phyloP scores from a whole-genome alignment of 1,284 basidiomycete species.

The Irpex sp. region DNA sequence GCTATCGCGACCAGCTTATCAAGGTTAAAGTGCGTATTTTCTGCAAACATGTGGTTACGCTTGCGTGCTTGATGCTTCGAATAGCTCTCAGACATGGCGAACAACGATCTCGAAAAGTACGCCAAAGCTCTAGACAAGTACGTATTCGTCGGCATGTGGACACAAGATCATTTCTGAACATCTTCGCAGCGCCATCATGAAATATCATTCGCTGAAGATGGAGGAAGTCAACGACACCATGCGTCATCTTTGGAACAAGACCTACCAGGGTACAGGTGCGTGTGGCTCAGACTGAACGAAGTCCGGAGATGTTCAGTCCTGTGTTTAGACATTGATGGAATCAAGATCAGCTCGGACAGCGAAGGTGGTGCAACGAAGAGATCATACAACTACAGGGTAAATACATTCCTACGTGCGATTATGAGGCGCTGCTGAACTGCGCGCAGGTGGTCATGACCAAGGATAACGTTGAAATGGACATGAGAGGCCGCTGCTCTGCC shows the following conservation, averaged over 20 bases:
- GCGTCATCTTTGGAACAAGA: constrained; percentile 96
- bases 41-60: not conserved
- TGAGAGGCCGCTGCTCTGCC: constrained; percentile 97
- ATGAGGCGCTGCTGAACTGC: constrained; percentile 16
- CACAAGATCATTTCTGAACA: not conserved
- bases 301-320: constrained; percentile 45
- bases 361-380: constrained; percentile 84
- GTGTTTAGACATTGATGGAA: constrained; percentile 74
- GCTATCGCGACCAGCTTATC: constrained; percentile 88
- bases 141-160: constrained; percentile 24
- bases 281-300: not conserved
- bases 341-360: constrained; percentile 91
- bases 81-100: constrained; percentile 92
- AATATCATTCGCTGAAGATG: constrained; percentile 99
- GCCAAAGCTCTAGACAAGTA: constrained; percentile 94
- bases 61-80: constrained; percentile 5
- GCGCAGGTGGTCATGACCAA: constrained; percentile 94
- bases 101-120: constrained; percentile 95
- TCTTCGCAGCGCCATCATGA: constrained; percentile 85
- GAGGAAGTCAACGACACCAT: constrained; percentile 98
- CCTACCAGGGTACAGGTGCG: constrained; percentile 95
- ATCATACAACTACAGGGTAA: constrained; percentile 97
- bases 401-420: constrained; percentile 3
- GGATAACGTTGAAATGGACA: constrained; percentile 98
- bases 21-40: constrained; percentile 76